Evolutionary conservation across 2,329 filamentous ascomycete genomes (phyloP).

Genomic region (Colletotrichum tropicicola): DNA sequence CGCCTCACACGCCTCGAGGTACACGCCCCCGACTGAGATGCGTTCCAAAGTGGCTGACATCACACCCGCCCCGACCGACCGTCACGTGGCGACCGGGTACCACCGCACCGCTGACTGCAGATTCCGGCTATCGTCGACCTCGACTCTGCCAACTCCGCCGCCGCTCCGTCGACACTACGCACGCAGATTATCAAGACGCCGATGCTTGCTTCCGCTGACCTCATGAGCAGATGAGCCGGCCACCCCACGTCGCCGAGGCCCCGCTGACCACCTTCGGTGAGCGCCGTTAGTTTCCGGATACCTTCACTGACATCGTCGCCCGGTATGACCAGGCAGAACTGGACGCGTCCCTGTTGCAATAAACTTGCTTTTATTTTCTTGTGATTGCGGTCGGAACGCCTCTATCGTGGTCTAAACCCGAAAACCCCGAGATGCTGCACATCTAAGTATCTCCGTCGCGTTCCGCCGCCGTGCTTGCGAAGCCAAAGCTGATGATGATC

Average conservation of each 20-base stretch:
- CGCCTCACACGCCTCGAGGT: not conserved
- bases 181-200: not conserved
- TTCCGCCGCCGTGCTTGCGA: too few species aligned
- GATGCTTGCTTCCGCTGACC: conserved; percentile 1
- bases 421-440: not conserved
- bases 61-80: not conserved
- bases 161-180: too few species aligned
- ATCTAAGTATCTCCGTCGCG: too few species aligned
- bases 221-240: not conserved
- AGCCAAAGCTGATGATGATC: not conserved
- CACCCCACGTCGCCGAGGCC: not conserved
- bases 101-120: not conserved
- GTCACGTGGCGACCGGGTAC: not conserved
- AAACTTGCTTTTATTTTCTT: not conserved
- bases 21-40: too few species aligned
- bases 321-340: too few species aligned
- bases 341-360: not conserved
- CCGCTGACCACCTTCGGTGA: conserved; percentile 1
- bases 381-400: not conserved
- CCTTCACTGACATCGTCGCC: conserved; percentile 2
- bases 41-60: not conserved
- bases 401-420: not conserved
- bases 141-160: not conserved
- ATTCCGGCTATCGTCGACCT: not conserved
- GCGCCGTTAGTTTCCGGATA: not conserved